Conservation (phyloP, 257 asterid genomes). For the Solanum neorickii region DNA sequence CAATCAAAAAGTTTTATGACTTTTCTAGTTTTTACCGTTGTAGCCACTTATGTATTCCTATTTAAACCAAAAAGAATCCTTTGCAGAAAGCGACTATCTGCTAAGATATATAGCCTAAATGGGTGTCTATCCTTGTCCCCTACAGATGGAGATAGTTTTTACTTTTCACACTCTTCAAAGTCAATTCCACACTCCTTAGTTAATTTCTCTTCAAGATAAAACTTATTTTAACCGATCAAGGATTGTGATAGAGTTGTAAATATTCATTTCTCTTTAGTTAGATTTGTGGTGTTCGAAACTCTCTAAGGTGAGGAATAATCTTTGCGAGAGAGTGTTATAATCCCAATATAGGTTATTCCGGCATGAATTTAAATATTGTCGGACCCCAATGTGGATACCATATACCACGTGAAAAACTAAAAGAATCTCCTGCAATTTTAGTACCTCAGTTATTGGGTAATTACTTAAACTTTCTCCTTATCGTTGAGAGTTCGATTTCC, state of each 20-base stretch:
- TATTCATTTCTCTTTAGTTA: no score
- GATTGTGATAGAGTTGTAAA: background rate
- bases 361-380: background rate
- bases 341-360: no score
- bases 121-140: conserved; percentile 35
- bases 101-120: conserved; percentile 6
- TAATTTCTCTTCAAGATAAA: background rate
- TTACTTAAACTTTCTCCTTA: background rate
- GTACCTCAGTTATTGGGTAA: background rate
- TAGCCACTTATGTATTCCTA: background rate
- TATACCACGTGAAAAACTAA: background rate
- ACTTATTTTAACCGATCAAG: background rate
- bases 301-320: background rate
- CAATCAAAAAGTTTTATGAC: background rate
- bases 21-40: conserved; percentile 9
- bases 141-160: conserved; percentile 30
- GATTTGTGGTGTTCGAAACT: background rate
- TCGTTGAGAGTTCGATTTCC: background rate
- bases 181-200: conserved; percentile 14
- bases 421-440: background rate
- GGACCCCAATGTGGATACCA: background rate
- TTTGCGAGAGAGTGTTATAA: background rate
- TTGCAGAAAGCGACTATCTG: conserved; percentile 39
- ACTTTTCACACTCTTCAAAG: conserved; percentile 27
- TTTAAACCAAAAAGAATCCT: background rate